Evolutionary conservation across 2,329 filamentous ascomycete genomes (phyloP).

Genomic region (Fusarium neocosmosporiellum): DNA sequence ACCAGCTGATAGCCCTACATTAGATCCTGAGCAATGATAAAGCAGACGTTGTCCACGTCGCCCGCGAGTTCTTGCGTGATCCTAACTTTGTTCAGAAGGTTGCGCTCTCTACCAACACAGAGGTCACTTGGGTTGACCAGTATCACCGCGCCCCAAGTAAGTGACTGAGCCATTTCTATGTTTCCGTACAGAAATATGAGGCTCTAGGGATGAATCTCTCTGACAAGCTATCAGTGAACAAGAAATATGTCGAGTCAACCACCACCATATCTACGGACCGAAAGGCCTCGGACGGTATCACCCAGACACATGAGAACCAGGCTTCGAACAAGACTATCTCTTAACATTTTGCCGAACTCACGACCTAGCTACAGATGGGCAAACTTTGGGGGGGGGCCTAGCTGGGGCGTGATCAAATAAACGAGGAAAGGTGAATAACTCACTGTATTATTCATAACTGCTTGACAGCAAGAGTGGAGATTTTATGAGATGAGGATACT

Average conservation of each 20-base stretch:
- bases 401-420: no score
- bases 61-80: background rate
- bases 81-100: background rate
- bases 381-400: background rate
- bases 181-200: background rate
- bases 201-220: background rate
- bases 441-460: no score
- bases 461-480: no score
- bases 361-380: background rate
- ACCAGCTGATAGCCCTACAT: background rate
- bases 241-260: background rate
- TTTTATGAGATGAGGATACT: no score
- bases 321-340: background rate
- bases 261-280: background rate
- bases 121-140: background rate
- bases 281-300: background rate
- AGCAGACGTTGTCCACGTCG: background rate
- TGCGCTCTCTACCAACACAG: background rate
- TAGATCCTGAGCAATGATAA: background rate
- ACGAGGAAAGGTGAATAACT: no score
- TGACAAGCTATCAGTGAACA: background rate
- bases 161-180: background rate
- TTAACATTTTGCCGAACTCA: background rate
- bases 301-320: background rate
- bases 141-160: background rate